These are phyloP conservation scores for Pythium myriotylum DNA, from an alignment of 352 stramenopile species.

Conservation along the genomic window DNA sequence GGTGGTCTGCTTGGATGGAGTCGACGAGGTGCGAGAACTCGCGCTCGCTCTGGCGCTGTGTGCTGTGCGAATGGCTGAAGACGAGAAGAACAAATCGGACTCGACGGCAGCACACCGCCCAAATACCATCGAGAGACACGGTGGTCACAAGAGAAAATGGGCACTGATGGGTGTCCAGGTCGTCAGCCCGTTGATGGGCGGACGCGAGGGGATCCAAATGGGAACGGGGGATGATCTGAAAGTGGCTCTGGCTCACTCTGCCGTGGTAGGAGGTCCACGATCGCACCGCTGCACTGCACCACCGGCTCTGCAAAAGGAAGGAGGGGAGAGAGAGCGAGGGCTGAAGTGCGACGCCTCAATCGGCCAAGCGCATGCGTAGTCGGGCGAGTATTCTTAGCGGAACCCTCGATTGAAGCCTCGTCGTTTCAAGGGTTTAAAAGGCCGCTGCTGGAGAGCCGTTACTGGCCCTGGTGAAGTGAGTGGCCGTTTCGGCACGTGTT, in stretches of 20 bases:
- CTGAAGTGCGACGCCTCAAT: background rate
- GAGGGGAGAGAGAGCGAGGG: background rate
- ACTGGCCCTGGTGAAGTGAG: background rate
- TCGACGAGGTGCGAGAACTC: background rate
- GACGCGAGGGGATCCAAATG: background rate
- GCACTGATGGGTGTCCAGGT: background rate
- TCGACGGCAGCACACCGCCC: slow-evolving; percentile 22
- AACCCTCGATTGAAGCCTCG: background rate
- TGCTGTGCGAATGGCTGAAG: slow-evolving; percentile 10
- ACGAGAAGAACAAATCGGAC: slow-evolving; percentile 27
- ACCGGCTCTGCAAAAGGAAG: too few relatives aligned
- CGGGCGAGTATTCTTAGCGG: slow-evolving; percentile 3
- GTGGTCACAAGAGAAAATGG: slow-evolving; percentile 5
- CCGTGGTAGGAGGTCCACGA: background rate
- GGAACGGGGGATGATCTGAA: background rate
- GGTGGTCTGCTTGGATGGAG: background rate
- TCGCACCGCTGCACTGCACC: background rate
- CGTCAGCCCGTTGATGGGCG: background rate
- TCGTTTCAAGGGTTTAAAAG: slow-evolving; percentile 1
- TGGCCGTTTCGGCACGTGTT: background rate
- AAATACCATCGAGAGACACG: slow-evolving; percentile 26
- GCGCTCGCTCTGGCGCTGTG: slow-evolving; percentile 12
- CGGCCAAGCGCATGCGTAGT: slow-evolving; percentile 1
- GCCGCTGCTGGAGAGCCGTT: background rate
- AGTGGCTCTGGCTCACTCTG: background rate